A percentile compares a stretch with the other conserved stretches of the same genome.
These are phyloP conservation scores for Echria macrotheca DNA, from an alignment of 495 filamentous ascomycete species.

Conservation along the genomic window DNA sequence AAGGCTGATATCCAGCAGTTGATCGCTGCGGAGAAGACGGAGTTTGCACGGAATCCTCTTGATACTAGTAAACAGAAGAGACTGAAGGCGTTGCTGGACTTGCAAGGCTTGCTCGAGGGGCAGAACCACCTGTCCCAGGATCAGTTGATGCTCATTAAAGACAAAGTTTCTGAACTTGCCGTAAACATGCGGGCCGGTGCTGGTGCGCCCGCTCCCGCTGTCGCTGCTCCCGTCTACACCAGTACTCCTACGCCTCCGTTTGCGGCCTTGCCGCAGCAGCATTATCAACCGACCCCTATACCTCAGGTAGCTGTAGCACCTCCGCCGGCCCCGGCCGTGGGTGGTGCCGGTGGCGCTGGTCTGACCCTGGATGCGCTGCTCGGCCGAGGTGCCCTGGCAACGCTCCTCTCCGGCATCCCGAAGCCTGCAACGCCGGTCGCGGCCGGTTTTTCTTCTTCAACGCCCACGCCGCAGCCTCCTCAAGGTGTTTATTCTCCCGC, in stretches of 20 bases:
- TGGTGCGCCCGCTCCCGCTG: slow-evolving; percentile 30
- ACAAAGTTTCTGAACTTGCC: slow-evolving; percentile 69
- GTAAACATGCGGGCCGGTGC: slow-evolving; percentile 42
- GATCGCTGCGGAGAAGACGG: slow-evolving; percentile 61
- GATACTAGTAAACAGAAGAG: slow-evolving; percentile 69
- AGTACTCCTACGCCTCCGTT: slow-evolving; percentile 22
- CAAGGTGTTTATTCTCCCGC: slow-evolving; percentile 18
- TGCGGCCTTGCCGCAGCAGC: slow-evolving; percentile 18
- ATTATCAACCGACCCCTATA: slow-evolving; percentile 22
- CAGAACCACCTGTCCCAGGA: slow-evolving; percentile 75
- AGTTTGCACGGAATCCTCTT: slow-evolving; percentile 66
- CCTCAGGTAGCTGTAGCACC: slow-evolving; percentile 27
- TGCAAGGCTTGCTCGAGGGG: slow-evolving; percentile 72
- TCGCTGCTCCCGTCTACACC: slow-evolving; percentile 17
- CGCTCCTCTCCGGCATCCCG: slow-evolving; percentile 33
- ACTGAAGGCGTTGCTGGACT: slow-evolving; percentile 78
- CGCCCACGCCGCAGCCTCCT: slow-evolving; percentile 27
- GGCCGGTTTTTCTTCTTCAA: slow-evolving; percentile 24
- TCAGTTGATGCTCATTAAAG: slow-evolving; percentile 71
- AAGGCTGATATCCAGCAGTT: slow-evolving; percentile 75
- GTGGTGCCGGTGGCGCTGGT: slow-evolving; percentile 19
- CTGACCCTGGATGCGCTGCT: slow-evolving; percentile 47
- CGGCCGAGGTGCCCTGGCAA: slow-evolving; percentile 48
- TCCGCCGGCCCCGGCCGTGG: slow-evolving; percentile 28
- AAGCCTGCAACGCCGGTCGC: slow-evolving; percentile 38